Conservation (phyloP, 352 stramenopile species). For the Phytopythium ostracodes region DNA sequence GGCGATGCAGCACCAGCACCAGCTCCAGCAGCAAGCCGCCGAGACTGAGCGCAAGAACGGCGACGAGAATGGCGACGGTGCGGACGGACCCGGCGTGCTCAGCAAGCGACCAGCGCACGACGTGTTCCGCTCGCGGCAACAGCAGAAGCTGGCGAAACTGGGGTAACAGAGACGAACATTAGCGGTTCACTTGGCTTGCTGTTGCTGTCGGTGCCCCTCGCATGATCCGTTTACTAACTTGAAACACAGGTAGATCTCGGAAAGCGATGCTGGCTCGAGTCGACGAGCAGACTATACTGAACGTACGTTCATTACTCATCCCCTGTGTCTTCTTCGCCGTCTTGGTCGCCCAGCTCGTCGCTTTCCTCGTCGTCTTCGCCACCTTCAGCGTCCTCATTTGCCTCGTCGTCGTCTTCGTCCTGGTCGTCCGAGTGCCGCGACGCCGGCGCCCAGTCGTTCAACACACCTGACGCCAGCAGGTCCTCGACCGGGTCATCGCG, state of each 20-base stretch:
- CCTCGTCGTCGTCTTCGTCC: constrained; percentile 28
- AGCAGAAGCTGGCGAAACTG: constrained; percentile 83
- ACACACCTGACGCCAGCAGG: constrained; percentile 4
- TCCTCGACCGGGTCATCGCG: constrained; percentile 2
- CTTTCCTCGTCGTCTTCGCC: neutral
- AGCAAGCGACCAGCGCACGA: constrained; percentile 84
- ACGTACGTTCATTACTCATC: neutral
- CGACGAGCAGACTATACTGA: neutral
- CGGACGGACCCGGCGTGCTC: constrained; percentile 42
- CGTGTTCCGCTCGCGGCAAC: constrained; percentile 81
- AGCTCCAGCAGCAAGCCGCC: constrained; percentile 50
- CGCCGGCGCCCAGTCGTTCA: neutral
- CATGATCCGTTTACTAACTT: neutral
- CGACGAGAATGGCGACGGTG: constrained; percentile 35
- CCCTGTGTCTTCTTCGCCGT: neutral
- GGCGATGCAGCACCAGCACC: constrained; percentile 46
- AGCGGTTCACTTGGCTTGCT: neutral
- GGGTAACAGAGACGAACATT: constrained; percentile 22
- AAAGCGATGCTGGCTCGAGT: neutral
- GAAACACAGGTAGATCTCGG: neutral
- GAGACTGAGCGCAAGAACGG: constrained; percentile 36
- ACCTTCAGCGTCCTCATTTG: neutral
- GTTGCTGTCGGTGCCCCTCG: neutral
- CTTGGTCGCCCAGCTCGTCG: neutral
- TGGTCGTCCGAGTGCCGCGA: constrained; percentile 17